These are phyloP conservation scores for Fusarium coffeatum DNA, from an alignment of 2,329 filamentous ascomycete genomes.

Conservation along the genomic window DNA sequence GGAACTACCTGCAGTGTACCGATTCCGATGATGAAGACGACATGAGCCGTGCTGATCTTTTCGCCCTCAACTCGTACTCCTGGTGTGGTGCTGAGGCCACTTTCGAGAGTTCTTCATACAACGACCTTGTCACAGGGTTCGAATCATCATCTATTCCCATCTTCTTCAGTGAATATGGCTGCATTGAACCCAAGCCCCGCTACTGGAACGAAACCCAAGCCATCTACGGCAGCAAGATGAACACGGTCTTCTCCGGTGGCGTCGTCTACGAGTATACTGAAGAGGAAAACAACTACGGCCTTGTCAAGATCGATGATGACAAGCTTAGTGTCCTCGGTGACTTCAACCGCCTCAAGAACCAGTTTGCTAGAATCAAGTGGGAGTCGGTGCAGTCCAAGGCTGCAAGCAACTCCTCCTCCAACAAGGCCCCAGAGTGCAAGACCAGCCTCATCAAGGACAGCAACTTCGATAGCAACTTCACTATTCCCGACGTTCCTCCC, in stretches of 20 bases:
- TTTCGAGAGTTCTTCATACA: conserved; percentile 71
- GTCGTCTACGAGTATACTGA: conserved; percentile 85
- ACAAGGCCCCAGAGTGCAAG: conserved; percentile 71
- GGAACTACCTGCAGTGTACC: conserved; percentile 79
- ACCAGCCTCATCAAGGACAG: conserved; percentile 72
- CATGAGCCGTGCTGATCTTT: conserved; percentile 76
- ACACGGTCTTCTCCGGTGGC: conserved; percentile 75
- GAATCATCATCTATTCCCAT: conserved; percentile 74
- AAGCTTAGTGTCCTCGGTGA: conserved; percentile 70
- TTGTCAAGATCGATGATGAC: conserved; percentile 71
- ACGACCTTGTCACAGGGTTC: conserved; percentile 74
- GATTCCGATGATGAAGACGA: conserved; percentile 64
- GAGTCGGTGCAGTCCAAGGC: conserved; percentile 72
- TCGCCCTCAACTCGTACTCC: conserved; percentile 79
- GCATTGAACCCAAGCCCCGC: conserved; percentile 77
- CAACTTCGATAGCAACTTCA: conserved; percentile 83
- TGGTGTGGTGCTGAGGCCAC: conserved; percentile 73
- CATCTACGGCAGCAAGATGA: conserved; percentile 80
- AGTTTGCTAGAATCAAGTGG: conserved; percentile 82
- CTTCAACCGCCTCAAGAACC: conserved; percentile 78
- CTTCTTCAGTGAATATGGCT: conserved; percentile 86
- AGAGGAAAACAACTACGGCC: conserved; percentile 73
- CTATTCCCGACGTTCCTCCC: conserved; percentile 74
- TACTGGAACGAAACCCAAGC: conserved; percentile 79
- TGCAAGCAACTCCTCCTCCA: conserved; percentile 61